Base-by-base conservation (phyloP, 345 rosid species). In the Eutrema yunnanense region DNA sequence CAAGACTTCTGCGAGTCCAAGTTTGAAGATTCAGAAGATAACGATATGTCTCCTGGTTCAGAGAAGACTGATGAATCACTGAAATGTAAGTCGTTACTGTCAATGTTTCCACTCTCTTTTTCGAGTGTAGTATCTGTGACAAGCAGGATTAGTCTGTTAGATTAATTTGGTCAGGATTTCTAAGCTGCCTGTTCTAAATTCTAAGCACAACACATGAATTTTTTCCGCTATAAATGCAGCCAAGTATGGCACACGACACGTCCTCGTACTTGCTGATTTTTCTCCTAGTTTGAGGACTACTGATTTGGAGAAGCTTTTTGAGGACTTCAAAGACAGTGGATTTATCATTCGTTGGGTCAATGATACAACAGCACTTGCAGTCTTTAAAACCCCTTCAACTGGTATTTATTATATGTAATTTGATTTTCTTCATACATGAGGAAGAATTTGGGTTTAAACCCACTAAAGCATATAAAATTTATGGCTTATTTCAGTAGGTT, bases 301-400 rank as follows among this genome's bases (percentile, higher is more conserved):
- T 34, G 96, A 92, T 62, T 86, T 95, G 55, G 99, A 95, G 79
- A 95, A 79, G 78, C 82, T 88, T 59, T 82, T 88, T 55, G 83
- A 73, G 54, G 89, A 82, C 74, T 90, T 83, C 48, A 86, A 66
- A 71, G 91, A 79, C 61, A 75, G 49, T 40, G 90, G 84, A 71
- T 65, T 92, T 69, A 81, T 79, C 67, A 87, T 95, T 81, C 92
- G 90, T 70, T 95, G 99, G 97, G 88, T 92, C 61, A 87, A 86
- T 82, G 96, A 95, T 75, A 94, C 92, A 65, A 69, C 81, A 11
- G 97, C 98, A 8, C 90, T 91, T 78, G 97, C 96, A 56, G 98
- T 94, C 44, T 92, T 94, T 75, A 83, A 65, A 77, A 80, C 88
- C 52, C 93, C 99, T 10, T 78, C 90, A 61, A 62, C 73, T 40